phyloP scores from a whole-genome alignment of 495 filamentous ascomycete genomes.

The Astrocystis sublimbata region DNA sequence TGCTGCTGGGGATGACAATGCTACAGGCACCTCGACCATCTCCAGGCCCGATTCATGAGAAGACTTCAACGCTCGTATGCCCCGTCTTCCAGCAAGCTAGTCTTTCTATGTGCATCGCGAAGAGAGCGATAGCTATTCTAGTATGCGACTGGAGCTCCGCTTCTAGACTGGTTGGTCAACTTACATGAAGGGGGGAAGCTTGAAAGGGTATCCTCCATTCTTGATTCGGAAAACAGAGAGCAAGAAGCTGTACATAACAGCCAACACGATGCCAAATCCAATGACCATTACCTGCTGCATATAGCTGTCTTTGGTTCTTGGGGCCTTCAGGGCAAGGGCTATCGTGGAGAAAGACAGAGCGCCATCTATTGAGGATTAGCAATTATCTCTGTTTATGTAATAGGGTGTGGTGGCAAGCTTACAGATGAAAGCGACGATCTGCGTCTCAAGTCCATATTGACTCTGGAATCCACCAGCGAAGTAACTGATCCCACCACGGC shows the following conservation, averaged over 20 bases:
- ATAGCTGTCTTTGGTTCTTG: slow-evolving; percentile 75
- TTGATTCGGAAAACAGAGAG: slow-evolving; percentile 92
- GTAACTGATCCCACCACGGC: slow-evolving; percentile 82
- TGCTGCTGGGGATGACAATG: neutral
- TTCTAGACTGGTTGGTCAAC: neutral
- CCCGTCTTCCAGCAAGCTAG: neutral
- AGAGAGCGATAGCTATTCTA: neutral
- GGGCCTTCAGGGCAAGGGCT: slow-evolving; percentile 84
- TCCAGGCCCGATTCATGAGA: neutral
- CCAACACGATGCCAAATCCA: slow-evolving; percentile 76
- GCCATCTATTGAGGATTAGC: slow-evolving; percentile 65
- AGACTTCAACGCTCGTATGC: neutral
- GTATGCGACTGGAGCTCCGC: neutral
- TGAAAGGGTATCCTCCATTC: slow-evolving; percentile 94
- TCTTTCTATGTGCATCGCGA: slow-evolving; percentile 7
- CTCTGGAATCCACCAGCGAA: slow-evolving; percentile 93
- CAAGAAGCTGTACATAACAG: slow-evolving; percentile 88
- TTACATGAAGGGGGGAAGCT: slow-evolving; percentile 79
- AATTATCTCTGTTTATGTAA: neutral
- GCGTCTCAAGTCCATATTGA: slow-evolving; percentile 94
- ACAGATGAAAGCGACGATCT: slow-evolving; percentile 96
- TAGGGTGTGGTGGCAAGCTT: slow-evolving; percentile 45
- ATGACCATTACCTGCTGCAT: slow-evolving; percentile 80
- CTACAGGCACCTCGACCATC: neutral
- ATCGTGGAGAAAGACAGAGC: slow-evolving; percentile 91